Evolutionary conservation across 495 filamentous ascomycete species (phyloP).

Genomic region (Xylaria intraflava): DNA sequence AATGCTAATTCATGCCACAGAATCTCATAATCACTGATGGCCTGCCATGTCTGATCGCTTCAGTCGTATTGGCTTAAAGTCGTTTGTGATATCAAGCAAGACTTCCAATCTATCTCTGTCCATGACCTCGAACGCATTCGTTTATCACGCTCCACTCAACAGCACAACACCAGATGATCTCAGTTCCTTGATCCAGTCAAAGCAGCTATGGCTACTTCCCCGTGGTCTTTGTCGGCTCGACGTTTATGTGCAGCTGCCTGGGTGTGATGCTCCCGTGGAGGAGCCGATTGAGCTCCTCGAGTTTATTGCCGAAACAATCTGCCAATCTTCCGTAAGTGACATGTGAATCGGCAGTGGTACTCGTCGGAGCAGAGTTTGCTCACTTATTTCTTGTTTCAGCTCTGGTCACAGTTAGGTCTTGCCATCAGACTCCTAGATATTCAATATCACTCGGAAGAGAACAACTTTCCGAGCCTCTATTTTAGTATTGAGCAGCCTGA

Average conservation of each 20-base stretch:
- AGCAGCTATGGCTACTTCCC: conserved; percentile 24
- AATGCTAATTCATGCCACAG: not conserved
- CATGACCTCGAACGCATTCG: conserved; percentile 18
- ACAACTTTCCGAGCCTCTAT: conserved; percentile 22
- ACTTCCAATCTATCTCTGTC: conserved; percentile 11
- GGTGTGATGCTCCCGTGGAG: not conserved
- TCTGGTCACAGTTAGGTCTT: conserved; percentile 21
- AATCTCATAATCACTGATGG: not conserved
- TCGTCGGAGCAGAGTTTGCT: conserved; percentile 1
- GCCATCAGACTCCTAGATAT: conserved; percentile 17
- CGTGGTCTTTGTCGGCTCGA: conserved; percentile 24
- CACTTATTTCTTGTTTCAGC: conserved; percentile 7
- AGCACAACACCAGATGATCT: conserved; percentile 13
- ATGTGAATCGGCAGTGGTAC: not conserved
- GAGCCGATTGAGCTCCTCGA: conserved; percentile 17
- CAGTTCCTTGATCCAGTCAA: conserved; percentile 13
- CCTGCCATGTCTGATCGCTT: not conserved
- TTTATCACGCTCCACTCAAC: conserved; percentile 10
- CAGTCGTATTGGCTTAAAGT: not conserved
- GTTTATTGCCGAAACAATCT: conserved; percentile 18
- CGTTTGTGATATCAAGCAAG: conserved; percentile 3
- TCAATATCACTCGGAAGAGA: conserved; percentile 15
- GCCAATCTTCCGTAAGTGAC: conserved; percentile 18
- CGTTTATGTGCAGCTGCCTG: conserved; percentile 14
- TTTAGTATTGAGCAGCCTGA: conserved; percentile 24